Conservation (phyloP, 2,329 filamentous ascomycete genomes). For the Verticillium tricorpus region DNA sequence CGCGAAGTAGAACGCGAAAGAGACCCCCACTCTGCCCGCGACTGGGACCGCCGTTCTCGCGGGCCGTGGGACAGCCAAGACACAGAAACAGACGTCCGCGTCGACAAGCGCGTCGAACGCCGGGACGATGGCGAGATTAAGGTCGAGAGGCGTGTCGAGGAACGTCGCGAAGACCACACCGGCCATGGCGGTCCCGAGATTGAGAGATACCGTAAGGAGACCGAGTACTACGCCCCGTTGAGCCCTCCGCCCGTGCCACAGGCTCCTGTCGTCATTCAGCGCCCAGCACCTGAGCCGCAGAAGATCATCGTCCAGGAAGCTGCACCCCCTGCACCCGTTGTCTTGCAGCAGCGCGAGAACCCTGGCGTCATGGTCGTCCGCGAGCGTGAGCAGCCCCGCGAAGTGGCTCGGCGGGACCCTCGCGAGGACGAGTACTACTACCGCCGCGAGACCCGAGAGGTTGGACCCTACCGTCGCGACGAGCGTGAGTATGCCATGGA, state of each 20-base stretch:
- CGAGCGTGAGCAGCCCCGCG: conserved; percentile 34
- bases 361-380: conserved; percentile 39
- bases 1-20: conserved; percentile 35
- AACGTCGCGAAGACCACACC: conserved; percentile 39
- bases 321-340: conserved; percentile 44
- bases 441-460: conserved; percentile 39
- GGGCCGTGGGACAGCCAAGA: conserved; percentile 23
- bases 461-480: conserved; percentile 25
- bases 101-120: conserved; percentile 36
- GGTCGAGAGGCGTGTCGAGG: conserved; percentile 49
- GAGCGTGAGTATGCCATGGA: conserved; percentile 24
- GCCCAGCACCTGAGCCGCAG: conserved; percentile 50
- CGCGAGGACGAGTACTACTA: conserved; percentile 49
- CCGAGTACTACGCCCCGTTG: conserved; percentile 54
- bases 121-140: conserved; percentile 47
- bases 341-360: conserved; percentile 40
- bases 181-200: conserved; percentile 38
- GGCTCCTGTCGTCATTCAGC: conserved; percentile 52
- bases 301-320: conserved; percentile 59
- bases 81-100: conserved; percentile 32
- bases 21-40: conserved; percentile 18
- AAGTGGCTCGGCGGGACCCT: conserved; percentile 30
- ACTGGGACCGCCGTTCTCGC: conserved; percentile 27
- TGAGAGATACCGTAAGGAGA: conserved; percentile 57
- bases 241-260: conserved; percentile 36